Evolutionary conservation across 192 early-diverging fungal species (phyloP), one percentile per base, ranked within the genome.

Genomic region (Umbelopsis isabellina): DNA sequence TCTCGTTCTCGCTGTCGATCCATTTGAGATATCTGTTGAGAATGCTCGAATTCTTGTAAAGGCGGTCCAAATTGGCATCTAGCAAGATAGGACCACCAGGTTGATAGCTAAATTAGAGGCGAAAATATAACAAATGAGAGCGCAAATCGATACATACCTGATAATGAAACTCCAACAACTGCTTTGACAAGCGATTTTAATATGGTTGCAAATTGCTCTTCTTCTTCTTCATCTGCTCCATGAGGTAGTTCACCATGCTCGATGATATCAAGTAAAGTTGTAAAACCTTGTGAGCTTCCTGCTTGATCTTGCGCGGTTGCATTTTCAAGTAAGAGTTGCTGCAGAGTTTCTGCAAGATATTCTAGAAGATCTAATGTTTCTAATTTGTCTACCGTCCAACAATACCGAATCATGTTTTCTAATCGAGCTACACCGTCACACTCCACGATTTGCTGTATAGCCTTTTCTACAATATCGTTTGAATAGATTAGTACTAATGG

Each of bases 21-120:
- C 85, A 86, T 10, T 65, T 30, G 5, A 88, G 48, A 30, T 84
- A 84, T 22, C 73, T 52, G n/a, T 72, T 48, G 50, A 88, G 73
- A 23, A 85, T 52, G 12, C 35, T 51, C 11, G 72, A 48, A 65
- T 88, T 75, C 23, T 84, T 65, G 46, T 84, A 88, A 8, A 88
- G 68, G 8, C 66, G 72, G n/a, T 74, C 68, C 75, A 88, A 77
- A 46, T 83, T 84, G 22, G 55, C 74, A 76, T 88, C 86, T 83
- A 33, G 30, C 6, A 66, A 23, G 23, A n/a, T 0, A 45, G 30
- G 35, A 47, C 16, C 1, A 4, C 37, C 37, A 41, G 7, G 35
- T 37, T 41, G 6, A 41, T 41, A 10, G 0, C 10, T 41, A 41
- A 9, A 41, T 50, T 48, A 51, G 27, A 68, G 21, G 48, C 46